Evolutionary conservation across 2,329 filamentous ascomycete species (phyloP), one percentile per base, ranked within the genome.

Genomic region (Geosmithia morbida): DNA sequence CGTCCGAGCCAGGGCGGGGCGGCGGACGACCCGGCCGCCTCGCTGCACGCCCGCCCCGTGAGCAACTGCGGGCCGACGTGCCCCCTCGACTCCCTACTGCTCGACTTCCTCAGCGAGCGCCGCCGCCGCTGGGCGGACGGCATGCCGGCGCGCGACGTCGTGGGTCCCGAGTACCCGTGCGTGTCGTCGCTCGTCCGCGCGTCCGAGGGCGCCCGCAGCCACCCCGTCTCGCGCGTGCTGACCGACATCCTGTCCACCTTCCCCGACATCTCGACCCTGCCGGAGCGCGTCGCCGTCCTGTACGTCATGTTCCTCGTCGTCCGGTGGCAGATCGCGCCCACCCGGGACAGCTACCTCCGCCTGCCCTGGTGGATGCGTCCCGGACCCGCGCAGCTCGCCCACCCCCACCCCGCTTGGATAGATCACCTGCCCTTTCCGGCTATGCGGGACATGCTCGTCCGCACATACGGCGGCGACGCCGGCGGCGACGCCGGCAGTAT

Each of bases 281-380:
- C 88, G 0, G 87, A 94, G 63, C 83, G 85, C 56, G 79, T 94
- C 0, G 87, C 84, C 8, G 79, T 87, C 7, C 71, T 94, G 7
- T 94, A 89, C 60, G 69, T 83, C 58, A 94, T 94, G 85, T 94
- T 94, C 63, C 72, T 89, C 30, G 60, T 88, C 52, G 87, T 92
- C 81, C 77, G 83, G 41, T 95, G 88, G 86, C 81, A 87, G 59
- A 83, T 94, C 48, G 77, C 77, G 26, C 87, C 87, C 0, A 86
- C 85, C 0, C 72, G 74, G 50, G 83, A 88, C 54, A 94, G 88
- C 64, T 89, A 85, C 61, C 77, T 87, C 20, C 74, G 83, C 3
- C 66, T 95, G 11, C 87, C 88, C 0, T 70, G 79, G 4, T 94
- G 84, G 79, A 66, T 81, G 40, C 74, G 73, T 0, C 87, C 88